Evolutionary conservation across 495 filamentous ascomycete genomes (phyloP), one percentile per base, ranked within the genome.

Genomic region (Annulohypoxylon moriforme): DNA sequence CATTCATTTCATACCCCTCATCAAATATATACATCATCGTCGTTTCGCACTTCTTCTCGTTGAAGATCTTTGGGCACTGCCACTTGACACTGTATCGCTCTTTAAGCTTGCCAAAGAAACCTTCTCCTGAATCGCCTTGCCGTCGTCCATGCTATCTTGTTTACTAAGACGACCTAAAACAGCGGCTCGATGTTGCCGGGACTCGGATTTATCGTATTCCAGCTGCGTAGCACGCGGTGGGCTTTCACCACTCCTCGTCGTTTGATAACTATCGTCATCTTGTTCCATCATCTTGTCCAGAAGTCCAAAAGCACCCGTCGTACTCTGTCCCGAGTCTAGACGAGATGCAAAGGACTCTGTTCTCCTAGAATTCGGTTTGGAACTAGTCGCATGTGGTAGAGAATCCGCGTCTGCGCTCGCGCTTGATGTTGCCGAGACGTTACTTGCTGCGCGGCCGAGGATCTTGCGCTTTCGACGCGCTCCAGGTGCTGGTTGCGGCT

Each of bases 401-500:
- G 74, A 74, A 18, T 71, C 68, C 0, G 40, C n/a, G n/a, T n/a
- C n/a, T n/a, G 27, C 71, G 31, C 73, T 74, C 42, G 68, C 71
- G 42, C 75, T 79, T 52, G 81, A 82, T 0, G 73, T 77, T 0
- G 81, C 77, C 1, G 85, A 87, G 0, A 81, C 79, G 67, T 86
- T 88, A 67, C 85, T 87, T 10, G 82, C 70, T 0, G 81, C 85
- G 36, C 86, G 80, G 25, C 85, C 85, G 1, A 88, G 63, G 24
- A 87, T 83, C 44, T 83, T 73, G 4, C 81, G 81, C 31, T 81
- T 80, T 6, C 83, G 77, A 0, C 80, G 75, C 13, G 65, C 72
- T 53, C 52, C 63, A 60, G 58, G 70, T 67, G 46, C 76, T 47
- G 63, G 69, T 59, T 65, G 75, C 40, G 72, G 68, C 18, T 71